A percentile compares a stretch with the other conserved stretches of the same genome.
Conservation (phyloP, 129 eudicot genomes). For the Flaveria trinervia region DNA sequence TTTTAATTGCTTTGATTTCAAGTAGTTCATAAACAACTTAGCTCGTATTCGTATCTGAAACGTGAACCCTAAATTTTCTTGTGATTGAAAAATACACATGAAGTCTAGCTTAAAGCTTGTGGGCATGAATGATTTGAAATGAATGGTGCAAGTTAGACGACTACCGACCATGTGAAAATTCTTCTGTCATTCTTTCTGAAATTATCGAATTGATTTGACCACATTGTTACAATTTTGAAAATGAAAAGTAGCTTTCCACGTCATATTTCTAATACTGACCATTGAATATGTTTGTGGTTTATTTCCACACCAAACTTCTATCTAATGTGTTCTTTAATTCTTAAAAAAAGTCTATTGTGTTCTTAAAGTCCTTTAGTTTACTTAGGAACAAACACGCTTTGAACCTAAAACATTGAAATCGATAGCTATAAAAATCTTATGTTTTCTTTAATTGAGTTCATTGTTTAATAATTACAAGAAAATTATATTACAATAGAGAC, state of each 20-base stretch:
- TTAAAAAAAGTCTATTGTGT: too few species aligned
- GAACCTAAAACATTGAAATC: too few species aligned
- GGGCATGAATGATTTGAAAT: slow-evolving; percentile 26
- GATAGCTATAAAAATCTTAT: too few species aligned
- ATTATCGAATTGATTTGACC: slow-evolving; percentile 26
- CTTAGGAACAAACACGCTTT: too few species aligned
- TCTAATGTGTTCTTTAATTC: neutral
- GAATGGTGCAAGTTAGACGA: slow-evolving; percentile 32
- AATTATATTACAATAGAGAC: too few species aligned
- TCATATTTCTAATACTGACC: slow-evolving; percentile 29
- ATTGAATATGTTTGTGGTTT: slow-evolving; percentile 11
- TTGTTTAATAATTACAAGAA: too few species aligned
- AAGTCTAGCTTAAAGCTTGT: slow-evolving; percentile 14
- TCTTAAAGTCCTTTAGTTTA: too few species aligned
- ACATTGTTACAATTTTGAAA: slow-evolving; percentile 12
- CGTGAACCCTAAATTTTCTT: slow-evolving; percentile 1
- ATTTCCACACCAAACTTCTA: neutral
- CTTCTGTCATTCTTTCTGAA: slow-evolving; percentile 22
- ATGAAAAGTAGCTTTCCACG: slow-evolving; percentile 31
- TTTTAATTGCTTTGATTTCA: too few species aligned
- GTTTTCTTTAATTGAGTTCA: too few species aligned
- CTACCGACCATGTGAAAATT: slow-evolving; percentile 37
- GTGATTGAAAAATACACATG: neutral
- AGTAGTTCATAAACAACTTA: too few species aligned
- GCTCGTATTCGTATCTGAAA: neutral